A percentile compares a stretch with the other conserved stretches of the same genome.
Conservation (phyloP, 768 basidiomycete species). For the Pilatotrama ljubarskyi region DNA sequence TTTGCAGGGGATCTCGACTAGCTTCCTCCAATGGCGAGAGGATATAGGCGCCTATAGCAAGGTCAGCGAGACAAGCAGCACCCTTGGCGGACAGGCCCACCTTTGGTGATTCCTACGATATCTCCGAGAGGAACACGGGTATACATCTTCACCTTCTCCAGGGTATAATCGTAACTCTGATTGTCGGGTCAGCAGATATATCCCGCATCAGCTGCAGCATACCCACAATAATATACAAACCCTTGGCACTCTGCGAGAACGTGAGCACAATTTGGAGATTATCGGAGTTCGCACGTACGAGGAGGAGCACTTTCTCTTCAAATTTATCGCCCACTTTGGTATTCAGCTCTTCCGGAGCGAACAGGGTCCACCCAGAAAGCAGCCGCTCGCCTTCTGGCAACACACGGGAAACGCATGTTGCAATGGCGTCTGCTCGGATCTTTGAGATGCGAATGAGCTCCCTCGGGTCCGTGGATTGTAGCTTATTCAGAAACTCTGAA, state of each 20-base stretch:
- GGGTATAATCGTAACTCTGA: slow-evolving; percentile 90
- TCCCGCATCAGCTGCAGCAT: not conserved
- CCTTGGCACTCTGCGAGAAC: slow-evolving; percentile 38
- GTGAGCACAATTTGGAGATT: slow-evolving; percentile 4
- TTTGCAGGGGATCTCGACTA: slow-evolving; percentile 84
- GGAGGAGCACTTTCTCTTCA: slow-evolving; percentile 90
- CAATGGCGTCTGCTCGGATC: slow-evolving; percentile 90
- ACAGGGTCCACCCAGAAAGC: slow-evolving; percentile 88
- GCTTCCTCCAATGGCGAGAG: slow-evolving; percentile 91
- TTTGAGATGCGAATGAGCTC: slow-evolving; percentile 86
- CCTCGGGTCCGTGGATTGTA: slow-evolving; percentile 90
- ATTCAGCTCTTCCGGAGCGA: slow-evolving; percentile 79
- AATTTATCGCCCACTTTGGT: slow-evolving; percentile 73
- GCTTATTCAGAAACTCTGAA: slow-evolving; percentile 86
- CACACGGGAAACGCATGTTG: slow-evolving; percentile 70
- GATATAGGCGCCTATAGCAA: slow-evolving; percentile 84
- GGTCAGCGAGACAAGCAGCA: too few relatives aligned
- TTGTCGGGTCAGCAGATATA: not conserved
- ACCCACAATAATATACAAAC: slow-evolving; percentile 79
- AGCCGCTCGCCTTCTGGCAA: slow-evolving; percentile 53
- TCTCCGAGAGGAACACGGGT: slow-evolving; percentile 87
- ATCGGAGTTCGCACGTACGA: slow-evolving; percentile 57
- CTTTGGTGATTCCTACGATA: slow-evolving; percentile 76
- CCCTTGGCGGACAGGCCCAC: slow-evolving; percentile 37
- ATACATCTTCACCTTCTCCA: slow-evolving; percentile 89